Conservation (phyloP, 495 filamentous ascomycete genomes). For the Talaromyces trachyspermus region DNA sequence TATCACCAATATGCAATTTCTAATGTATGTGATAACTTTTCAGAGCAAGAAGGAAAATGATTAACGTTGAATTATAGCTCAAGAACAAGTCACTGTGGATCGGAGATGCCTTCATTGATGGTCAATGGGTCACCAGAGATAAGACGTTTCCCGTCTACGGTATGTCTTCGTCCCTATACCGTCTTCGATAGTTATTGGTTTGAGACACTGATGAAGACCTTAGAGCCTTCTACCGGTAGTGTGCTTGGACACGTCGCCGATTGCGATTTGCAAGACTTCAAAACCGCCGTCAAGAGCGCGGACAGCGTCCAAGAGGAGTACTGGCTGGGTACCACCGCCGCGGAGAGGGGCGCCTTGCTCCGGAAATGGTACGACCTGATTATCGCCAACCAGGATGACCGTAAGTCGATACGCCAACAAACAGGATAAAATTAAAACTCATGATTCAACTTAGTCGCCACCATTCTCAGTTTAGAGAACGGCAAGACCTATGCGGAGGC, state of each 20-base stretch:
- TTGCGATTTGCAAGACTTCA: constrained; percentile 18
- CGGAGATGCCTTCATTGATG: constrained; percentile 74
- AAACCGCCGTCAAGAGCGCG: constrained; percentile 20
- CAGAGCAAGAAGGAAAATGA: too few relatives aligned
- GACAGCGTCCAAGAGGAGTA: constrained; percentile 10
- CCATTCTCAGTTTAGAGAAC: constrained; percentile 41
- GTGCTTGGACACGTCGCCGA: constrained; percentile 8
- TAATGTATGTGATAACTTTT: too few relatives aligned
- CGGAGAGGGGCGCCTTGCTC: constrained; percentile 34
- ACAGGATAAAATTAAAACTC: neutral
- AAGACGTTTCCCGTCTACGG: neutral
- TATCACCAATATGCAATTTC: too few relatives aligned
- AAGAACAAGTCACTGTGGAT: constrained; percentile 77
- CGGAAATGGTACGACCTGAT: constrained; percentile 76
- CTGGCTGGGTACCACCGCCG: constrained; percentile 10
- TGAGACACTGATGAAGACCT: neutral
- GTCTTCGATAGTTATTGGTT: too few relatives aligned
- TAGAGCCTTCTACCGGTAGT: constrained; percentile 14
- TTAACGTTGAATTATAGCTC: too few relatives aligned
- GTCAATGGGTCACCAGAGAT: constrained; percentile 57
- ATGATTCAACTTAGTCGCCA: constrained; percentile 50
- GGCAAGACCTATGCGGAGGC: constrained; percentile 60
- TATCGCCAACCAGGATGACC: constrained; percentile 69
- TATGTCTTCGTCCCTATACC: too few relatives aligned
- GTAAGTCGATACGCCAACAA: constrained; percentile 42